These are phyloP conservation scores for Sclerotinia borealis DNA, from an alignment of 2,329 filamentous ascomycete species.

Conservation along the genomic window DNA sequence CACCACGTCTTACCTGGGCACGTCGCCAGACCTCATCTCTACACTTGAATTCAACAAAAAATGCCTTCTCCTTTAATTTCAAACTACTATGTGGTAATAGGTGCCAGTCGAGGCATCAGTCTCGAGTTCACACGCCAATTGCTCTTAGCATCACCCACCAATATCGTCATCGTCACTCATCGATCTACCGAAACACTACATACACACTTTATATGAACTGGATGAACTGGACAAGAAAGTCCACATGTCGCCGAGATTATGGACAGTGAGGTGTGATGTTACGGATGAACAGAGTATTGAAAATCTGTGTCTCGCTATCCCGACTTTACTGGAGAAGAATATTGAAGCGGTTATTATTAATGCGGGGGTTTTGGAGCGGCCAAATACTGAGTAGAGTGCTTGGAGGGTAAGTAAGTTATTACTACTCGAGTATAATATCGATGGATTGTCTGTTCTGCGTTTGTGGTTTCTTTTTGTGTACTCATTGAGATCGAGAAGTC, in stretches of 20 bases:
- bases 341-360: not conserved
- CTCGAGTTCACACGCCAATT: constrained; percentile 36
- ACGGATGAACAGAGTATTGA: constrained; percentile 45
- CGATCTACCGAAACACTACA: constrained; percentile 25
- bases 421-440: no score
- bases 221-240: not conserved
- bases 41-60: not conserved
- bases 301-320: constrained; percentile 43
- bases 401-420: not conserved
- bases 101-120: constrained; percentile 44
- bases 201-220: not conserved
- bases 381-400: not conserved
- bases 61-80: not conserved
- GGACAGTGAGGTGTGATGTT: constrained; percentile 43
- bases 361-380: not conserved
- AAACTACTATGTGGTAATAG: constrained; percentile 34
- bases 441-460: not conserved
- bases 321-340: constrained; percentile 18
- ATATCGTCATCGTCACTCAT: constrained; percentile 40
- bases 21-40: not conserved
- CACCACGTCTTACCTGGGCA: not conserved
- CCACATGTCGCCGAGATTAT: constrained; percentile 9
- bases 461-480: not conserved
- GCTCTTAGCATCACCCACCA: constrained; percentile 35
- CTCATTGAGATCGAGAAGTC: not conserved